Conservation (phyloP, 768 basidiomycete genomes). For the Suillus fuscotomentosus region DNA sequence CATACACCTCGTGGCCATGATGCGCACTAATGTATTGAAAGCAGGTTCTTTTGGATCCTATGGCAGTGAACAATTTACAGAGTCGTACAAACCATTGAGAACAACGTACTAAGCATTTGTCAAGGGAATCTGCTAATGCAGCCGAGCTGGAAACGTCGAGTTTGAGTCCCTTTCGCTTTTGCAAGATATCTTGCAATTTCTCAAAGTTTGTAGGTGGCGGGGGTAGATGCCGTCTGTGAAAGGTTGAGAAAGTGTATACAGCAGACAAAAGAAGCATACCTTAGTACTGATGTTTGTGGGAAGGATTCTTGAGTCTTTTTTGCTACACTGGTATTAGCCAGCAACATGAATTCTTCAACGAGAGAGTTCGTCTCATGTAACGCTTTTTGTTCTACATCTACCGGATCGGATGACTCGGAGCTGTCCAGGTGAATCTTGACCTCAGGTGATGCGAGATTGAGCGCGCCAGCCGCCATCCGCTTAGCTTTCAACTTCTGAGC, state of each 20-base stretch:
- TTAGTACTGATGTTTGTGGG: constrained; percentile 91
- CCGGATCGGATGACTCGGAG: constrained; percentile 90
- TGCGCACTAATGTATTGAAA: constrained; percentile 96
- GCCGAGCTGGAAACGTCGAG: constrained; percentile 92
- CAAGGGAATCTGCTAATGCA: constrained; percentile 84
- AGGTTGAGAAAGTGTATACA: not conserved
- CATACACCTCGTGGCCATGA: constrained; percentile 99
- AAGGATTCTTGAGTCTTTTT: constrained; percentile 89
- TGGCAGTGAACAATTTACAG: constrained; percentile 2
- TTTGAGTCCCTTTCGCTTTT: constrained; percentile 78
- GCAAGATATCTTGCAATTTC: constrained; percentile 87
- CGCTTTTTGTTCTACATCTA: constrained; percentile 96
- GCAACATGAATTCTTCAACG: constrained; percentile 98
- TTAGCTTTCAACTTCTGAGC: constrained; percentile 82
- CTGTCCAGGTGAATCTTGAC: constrained; percentile 96
- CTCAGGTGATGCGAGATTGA: constrained; percentile 97
- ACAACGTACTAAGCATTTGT: constrained; percentile 74
- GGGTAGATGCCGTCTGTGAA: constrained; percentile 76
- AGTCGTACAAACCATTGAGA: constrained; percentile 2
- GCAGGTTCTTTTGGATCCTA: constrained; percentile 83
- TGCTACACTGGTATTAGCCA: constrained; percentile 95
- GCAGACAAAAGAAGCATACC: constrained; percentile 40
- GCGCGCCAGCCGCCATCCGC: constrained; percentile 93
- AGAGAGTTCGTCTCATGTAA: constrained; percentile 90
- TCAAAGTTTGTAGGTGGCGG: constrained; percentile 95